phyloP scores from a whole-genome alignment of 2,329 filamentous ascomycete species.

The Stagonosporopsis tanaceti region DNA sequence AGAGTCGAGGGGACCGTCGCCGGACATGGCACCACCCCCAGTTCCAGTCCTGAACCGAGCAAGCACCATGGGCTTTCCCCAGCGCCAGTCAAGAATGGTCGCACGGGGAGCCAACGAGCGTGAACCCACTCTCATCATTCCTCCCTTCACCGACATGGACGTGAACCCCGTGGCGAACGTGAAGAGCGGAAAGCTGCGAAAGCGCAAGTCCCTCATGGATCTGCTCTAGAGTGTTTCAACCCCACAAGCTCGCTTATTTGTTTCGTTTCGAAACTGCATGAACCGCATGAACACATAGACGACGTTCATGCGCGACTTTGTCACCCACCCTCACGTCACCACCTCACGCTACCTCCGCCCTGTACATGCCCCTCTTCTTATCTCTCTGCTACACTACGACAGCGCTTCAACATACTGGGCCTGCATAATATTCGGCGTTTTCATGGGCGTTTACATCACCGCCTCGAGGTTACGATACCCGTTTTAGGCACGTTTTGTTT shows the following conservation, averaged over 20 bases:
- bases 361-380: slow-evolving; percentile 19
- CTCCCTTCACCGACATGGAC: slow-evolving; percentile 39
- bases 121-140: slow-evolving; percentile 44
- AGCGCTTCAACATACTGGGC: slow-evolving; percentile 13
- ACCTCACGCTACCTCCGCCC: slow-evolving; percentile 14
- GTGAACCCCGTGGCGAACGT: slow-evolving; percentile 27
- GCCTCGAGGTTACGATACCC: slow-evolving; percentile 23
- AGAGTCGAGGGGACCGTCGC: slow-evolving; percentile 27
- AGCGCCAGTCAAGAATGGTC: slow-evolving; percentile 37
- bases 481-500: slow-evolving; percentile 18
- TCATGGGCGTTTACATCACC: slow-evolving; percentile 4
- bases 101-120: slow-evolving; percentile 48
- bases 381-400: slow-evolving; percentile 16
- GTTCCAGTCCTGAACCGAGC: slow-evolving; percentile 24
- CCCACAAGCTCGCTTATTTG: slow-evolving; percentile 21
- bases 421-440: slow-evolving; percentile 30
- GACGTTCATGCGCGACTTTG: slow-evolving; percentile 23
- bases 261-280: slow-evolving; percentile 29
- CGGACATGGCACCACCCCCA: slow-evolving; percentile 36
- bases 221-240: slow-evolving; percentile 32
- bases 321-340: slow-evolving; percentile 12
- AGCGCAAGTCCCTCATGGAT: slow-evolving; percentile 50
- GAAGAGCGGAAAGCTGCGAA: slow-evolving; percentile 41
- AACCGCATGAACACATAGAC: slow-evolving; percentile 25
- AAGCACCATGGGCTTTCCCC: slow-evolving; percentile 24